Evolutionary conservation across 108 stramenopile genomes (phyloP).

Genomic region (Aureococcus anophagefferens): DNA sequence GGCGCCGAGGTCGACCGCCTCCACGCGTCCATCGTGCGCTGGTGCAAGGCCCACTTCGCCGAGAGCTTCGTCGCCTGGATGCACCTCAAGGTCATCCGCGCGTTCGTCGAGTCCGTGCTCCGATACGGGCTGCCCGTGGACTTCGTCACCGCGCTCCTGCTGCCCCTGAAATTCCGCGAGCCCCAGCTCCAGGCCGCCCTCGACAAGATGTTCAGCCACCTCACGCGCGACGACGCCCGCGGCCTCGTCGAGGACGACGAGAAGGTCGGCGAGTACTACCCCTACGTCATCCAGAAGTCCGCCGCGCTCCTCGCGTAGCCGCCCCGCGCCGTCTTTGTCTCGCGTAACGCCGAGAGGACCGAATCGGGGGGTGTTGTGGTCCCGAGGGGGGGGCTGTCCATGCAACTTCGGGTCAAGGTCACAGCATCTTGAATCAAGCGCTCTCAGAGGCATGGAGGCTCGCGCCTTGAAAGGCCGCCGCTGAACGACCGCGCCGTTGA

Average conservation of each 20-base stretch:
- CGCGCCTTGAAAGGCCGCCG: no score
- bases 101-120: conserved; percentile 89
- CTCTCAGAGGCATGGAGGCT: no score
- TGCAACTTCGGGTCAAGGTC: no score
- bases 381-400: no score
- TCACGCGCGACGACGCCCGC: not conserved
- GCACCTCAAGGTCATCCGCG: conserved; percentile 92
- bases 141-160: conserved; percentile 30
- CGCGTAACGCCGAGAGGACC: no score
- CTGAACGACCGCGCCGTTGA: no score
- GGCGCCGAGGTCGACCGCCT: conserved; percentile 75
- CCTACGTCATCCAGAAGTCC: not conserved
- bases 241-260: not conserved
- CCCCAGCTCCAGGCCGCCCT: not conserved
- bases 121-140: conserved; percentile 92
- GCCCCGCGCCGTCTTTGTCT: no score
- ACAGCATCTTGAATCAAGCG: no score
- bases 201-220: not conserved
- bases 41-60: conserved; percentile 95
- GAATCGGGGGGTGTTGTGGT: no score
- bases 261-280: not conserved
- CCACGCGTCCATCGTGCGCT: conserved; percentile 72
- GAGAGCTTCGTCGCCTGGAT: conserved; percentile 94
- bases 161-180: not conserved
- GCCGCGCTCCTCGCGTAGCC: not conserved